A percentile compares a stretch with the other conserved stretches of the same genome.
Conservation (phyloP, 495 filamentous ascomycete species). For the Ramalina intermedia region DNA sequence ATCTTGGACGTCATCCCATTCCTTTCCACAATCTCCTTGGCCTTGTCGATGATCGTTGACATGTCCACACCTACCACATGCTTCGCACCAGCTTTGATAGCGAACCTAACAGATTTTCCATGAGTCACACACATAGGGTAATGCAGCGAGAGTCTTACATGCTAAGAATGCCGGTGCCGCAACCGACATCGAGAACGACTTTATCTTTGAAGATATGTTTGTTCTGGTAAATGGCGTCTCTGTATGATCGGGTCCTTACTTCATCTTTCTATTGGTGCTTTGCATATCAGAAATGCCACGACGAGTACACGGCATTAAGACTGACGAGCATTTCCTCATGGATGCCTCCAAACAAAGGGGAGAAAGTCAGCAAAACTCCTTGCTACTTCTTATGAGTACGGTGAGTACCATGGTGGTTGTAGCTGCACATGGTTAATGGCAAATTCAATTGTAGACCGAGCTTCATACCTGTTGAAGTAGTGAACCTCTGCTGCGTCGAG, state of each 20-base stretch:
- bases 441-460: slow-evolving; percentile 4
- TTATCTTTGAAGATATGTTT: slow-evolving; percentile 95
- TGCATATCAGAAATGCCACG: slow-evolving; percentile 10
- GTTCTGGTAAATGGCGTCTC: slow-evolving; percentile 93
- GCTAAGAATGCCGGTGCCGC: slow-evolving; percentile 81
- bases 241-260: slow-evolving; percentile 87
- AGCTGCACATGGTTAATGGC: slow-evolving; percentile 39
- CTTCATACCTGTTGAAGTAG: slow-evolving; percentile 85
- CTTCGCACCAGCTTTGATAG: slow-evolving; percentile 81
- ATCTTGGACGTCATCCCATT: slow-evolving; percentile 77
- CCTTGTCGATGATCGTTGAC: slow-evolving; percentile 93
- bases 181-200: slow-evolving; percentile 93
- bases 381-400: slow-evolving; percentile 4
- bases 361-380: slow-evolving; percentile 13
- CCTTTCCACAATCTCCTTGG: slow-evolving; percentile 71
- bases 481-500: slow-evolving; percentile 84
- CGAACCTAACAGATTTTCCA: slow-evolving; percentile 53
- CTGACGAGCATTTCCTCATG: slow-evolving; percentile 97
- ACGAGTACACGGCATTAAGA: slow-evolving; percentile 14
- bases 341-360: slow-evolving; percentile 45
- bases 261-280: slow-evolving; percentile 70
- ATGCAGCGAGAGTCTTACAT: slow-evolving; percentile 39
- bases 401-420: slow-evolving; percentile 83
- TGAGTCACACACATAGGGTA: background rate
- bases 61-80: slow-evolving; percentile 95